Conservation (phyloP, 768 basidiomycete genomes). For the Rhodotorula sphaerocarpa region DNA sequence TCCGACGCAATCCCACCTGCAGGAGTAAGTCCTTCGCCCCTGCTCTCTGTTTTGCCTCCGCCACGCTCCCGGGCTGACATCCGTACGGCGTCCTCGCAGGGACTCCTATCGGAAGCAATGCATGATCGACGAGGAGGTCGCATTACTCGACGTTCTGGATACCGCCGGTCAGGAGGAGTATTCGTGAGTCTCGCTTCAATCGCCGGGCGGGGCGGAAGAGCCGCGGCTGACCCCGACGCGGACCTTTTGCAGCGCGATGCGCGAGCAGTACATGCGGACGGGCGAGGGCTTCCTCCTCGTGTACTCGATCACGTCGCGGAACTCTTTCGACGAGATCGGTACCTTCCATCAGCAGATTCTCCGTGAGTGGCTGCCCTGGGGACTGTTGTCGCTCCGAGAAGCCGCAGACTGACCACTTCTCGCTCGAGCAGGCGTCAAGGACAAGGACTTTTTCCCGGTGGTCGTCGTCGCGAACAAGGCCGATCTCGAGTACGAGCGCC, state of each 20-base stretch:
- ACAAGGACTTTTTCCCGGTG: conserved; percentile 47
- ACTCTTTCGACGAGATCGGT: conserved; percentile 48
- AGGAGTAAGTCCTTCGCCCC: conserved; percentile 5
- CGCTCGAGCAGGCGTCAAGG: conserved; percentile 43
- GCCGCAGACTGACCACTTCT: not conserved
- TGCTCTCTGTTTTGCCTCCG: too few relatives aligned
- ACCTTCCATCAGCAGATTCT: conserved; percentile 49
- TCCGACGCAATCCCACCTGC: not conserved
- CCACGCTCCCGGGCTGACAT: not conserved
- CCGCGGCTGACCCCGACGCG: too few relatives aligned
- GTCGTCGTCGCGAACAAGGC: conserved; percentile 50
- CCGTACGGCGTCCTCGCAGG: conserved; percentile 41
- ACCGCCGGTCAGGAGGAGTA: conserved; percentile 74
- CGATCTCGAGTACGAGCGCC: conserved; percentile 45
- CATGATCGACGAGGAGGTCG: conserved; percentile 49
- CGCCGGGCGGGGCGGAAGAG: too few relatives aligned
- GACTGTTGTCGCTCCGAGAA: too few relatives aligned
- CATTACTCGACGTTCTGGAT: conserved; percentile 49
- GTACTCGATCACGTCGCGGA: conserved; percentile 49
- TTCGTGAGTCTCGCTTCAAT: conserved; percentile 57
- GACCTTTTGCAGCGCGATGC: conserved; percentile 99
- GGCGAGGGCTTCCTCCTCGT: conserved; percentile 50
- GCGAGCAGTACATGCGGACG: conserved; percentile 98
- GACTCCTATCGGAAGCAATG: conserved; percentile 79
- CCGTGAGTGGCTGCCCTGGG: conserved; percentile 32